Evolutionary conservation across 805 yeast species (phyloP).

Genomic region (Nakazawaea laoshanensis): DNA sequence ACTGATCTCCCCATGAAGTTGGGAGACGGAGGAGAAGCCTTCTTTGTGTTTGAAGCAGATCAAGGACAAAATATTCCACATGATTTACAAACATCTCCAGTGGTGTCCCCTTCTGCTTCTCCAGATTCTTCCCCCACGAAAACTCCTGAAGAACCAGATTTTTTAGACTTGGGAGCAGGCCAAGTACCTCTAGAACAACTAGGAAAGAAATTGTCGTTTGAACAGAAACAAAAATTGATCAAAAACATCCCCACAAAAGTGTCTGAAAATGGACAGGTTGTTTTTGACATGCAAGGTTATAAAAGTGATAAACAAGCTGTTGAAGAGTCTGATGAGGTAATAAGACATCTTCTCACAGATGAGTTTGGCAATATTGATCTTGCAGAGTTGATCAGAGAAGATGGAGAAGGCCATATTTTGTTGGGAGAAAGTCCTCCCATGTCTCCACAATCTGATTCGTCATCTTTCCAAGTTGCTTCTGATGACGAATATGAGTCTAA

Average conservation of each 20-base stretch:
- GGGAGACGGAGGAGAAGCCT: slow-evolving; percentile 97
- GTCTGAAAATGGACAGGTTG: slow-evolving; percentile 82
- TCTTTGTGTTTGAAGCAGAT: slow-evolving; percentile 86
- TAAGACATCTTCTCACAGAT: slow-evolving; percentile 65
- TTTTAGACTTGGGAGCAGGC: slow-evolving; percentile 35
- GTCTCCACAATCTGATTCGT: slow-evolving; percentile 17
- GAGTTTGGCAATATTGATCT: slow-evolving; percentile 59
- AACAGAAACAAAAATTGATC: slow-evolving; percentile 43
- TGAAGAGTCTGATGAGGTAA: slow-evolving; percentile 65
- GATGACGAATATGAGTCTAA: slow-evolving; percentile 14
- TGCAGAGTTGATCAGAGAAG: slow-evolving; percentile 40
- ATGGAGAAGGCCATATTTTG: slow-evolving; percentile 59
- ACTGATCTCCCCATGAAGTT: slow-evolving; percentile 91
- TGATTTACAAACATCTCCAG: slow-evolving; percentile 81
- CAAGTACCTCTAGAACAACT: not conserved
- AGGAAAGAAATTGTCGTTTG: slow-evolving; percentile 8
- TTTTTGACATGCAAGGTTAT: slow-evolving; percentile 93
- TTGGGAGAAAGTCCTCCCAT: slow-evolving; percentile 17
- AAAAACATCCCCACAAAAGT: slow-evolving; percentile 82
- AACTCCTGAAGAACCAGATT: slow-evolving; percentile 34
- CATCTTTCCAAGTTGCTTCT: slow-evolving; percentile 15
- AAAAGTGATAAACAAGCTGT: slow-evolving; percentile 77
- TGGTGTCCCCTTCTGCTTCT: slow-evolving; percentile 66
- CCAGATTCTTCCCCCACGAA: slow-evolving; percentile 20
- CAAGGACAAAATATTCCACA: slow-evolving; percentile 56